Conservation (phyloP, 179 eudicot species). For the Vitellaria paradoxa region DNA sequence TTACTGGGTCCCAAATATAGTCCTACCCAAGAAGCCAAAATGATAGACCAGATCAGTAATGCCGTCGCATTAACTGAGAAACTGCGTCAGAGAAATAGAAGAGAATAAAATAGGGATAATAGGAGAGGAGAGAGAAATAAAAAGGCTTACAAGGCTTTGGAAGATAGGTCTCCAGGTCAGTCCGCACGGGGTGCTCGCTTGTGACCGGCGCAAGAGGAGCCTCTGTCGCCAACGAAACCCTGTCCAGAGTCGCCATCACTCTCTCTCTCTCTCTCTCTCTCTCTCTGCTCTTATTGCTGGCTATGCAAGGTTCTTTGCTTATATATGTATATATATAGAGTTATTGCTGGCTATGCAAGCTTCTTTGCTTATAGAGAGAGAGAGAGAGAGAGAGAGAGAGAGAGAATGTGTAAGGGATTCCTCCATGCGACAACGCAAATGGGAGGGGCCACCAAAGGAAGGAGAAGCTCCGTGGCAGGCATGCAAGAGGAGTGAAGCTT, state of each 20-base stretch:
- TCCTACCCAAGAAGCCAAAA: background rate
- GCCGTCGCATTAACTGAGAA: background rate
- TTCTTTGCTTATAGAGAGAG: no score
- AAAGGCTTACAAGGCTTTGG: conserved; percentile 70
- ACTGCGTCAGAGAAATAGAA: background rate
- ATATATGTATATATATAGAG: background rate
- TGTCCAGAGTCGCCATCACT: conserved; percentile 26
- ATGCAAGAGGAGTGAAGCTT: conserved; percentile 7
- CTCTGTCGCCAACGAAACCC: conserved; percentile 46
- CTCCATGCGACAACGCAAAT: no score
- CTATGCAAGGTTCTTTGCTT: background rate
- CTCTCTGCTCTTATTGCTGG: background rate
- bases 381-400: background rate
- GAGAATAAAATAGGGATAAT: background rate
- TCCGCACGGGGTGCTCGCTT: conserved; percentile 43
- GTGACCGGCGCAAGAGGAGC: conserved; percentile 75
- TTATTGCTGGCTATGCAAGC: no score
- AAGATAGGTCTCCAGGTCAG: conserved; percentile 56
- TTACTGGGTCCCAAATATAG: background rate
- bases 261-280: conserved; percentile 11
- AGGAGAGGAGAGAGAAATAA: background rate
- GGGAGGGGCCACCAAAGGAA: background rate
- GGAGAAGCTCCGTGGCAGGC: conserved; percentile 9
- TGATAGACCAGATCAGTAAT: background rate
- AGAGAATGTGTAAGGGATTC: background rate